phyloP scores from a whole-genome alignment of 1,139 yeast species.

The Hyphopichia fennica region DNA sequence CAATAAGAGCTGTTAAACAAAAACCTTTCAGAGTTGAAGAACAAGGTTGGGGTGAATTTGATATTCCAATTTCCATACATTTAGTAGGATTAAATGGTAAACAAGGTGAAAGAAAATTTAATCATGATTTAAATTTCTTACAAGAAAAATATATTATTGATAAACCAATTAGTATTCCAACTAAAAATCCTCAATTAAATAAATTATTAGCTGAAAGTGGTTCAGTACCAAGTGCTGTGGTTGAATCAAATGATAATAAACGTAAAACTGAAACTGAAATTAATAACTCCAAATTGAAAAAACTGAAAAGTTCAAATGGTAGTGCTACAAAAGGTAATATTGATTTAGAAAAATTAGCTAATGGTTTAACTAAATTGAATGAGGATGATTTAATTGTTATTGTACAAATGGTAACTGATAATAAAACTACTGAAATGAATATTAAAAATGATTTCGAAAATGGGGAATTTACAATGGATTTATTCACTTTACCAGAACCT shows the following conservation, averaged over 20 bases:
- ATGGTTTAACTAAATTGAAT: conserved; percentile 79
- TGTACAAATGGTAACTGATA: conserved; percentile 97
- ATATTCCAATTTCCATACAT: conserved; percentile 76
- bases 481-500: conserved; percentile 90
- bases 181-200: conserved; percentile 68
- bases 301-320: conserved; percentile 53
- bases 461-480: conserved; percentile 96
- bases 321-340: conserved; percentile 66
- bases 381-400: conserved; percentile 94
- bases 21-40: conserved; percentile 91
- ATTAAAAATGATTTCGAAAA: conserved; percentile 94
- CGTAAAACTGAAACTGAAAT: conserved; percentile 22
- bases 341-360: conserved; percentile 88
- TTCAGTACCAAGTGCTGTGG: conserved; percentile 58
- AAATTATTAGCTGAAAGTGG: conserved; percentile 80
- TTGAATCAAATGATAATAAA: conserved; percentile 23
- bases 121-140: conserved; percentile 86
- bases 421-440: conserved; percentile 93
- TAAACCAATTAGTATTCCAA: conserved; percentile 74
- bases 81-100: conserved; percentile 66
- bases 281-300: conserved; percentile 55
- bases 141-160: conserved; percentile 76
- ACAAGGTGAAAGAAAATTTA: conserved; percentile 82
- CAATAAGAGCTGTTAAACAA: conserved; percentile 75
- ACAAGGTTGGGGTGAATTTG: conserved; percentile 99